Base-by-base conservation (phyloP, 495 filamentous ascomycete species). In the Margaritispora aquatica region DNA sequence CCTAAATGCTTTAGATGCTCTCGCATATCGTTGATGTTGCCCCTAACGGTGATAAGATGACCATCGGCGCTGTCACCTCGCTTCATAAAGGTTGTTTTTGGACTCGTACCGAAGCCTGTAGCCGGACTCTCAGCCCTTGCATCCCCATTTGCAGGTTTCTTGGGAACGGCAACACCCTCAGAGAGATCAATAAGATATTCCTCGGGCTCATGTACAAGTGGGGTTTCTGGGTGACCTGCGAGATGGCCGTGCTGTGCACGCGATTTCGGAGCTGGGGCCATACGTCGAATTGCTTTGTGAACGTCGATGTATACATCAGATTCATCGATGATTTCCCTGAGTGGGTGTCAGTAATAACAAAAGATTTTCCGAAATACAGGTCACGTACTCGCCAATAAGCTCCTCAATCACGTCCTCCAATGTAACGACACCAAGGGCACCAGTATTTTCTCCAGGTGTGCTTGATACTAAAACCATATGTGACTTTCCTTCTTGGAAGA, bases 391-490 rank as follows among this genome's bases (percentile, higher is more conserved):
- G 70, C 95, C 94, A 70, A 98, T 97, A 34, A 98, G 75, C 69
- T 98, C 94, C 70, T 98, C 94, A 60, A 97, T 97, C 11, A 97
- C 95, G 74, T 98, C 94, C 71, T 98, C 94, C 2, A 98, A 74
- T 0, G 94, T 98, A 11, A 97, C 89, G 1, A 98, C 94, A 22
- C 94, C 94, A 17, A 96, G 74, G 1, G 92, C 90, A 36, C 94
- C 94, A 59, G 88, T 84, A 66, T 95, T 85, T 61, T 95, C 87
- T 13, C 94, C 91, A 1, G 94, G 94, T 58, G 78, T 85, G 63
- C 96, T 88, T 7, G 92, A 96, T 10, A 97, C 92, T 24, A 98
- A 79, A 10, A 97, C 93, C 95, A 98, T 97, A 72, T 98, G 94
- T 10, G 91, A 96, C 70, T 97, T 97, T 54, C 94, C 94, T 74